Evolutionary conservation across 805 yeast species (phyloP), one percentile per base, ranked within the genome.

Genomic region (Kazachstania taianensis): DNA sequence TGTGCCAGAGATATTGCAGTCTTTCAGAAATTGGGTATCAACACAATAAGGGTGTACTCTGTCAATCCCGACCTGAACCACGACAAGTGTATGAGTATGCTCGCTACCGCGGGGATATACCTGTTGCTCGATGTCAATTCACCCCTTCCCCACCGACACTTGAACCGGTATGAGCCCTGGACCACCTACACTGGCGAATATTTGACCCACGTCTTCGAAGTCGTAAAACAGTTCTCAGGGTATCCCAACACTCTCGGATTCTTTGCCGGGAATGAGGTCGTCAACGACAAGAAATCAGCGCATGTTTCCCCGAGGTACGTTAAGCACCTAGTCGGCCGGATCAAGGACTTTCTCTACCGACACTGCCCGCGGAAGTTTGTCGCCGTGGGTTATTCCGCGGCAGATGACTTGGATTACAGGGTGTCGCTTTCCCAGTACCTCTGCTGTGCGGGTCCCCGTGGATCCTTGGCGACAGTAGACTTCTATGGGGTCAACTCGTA

Each of bases 321-420:
- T 29, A 84, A 85, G 49, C 86, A 83, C 0, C 69, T 87, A 20
- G 66, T 85, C 5, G 66, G 89, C 33, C 96, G 89, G 59, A 71
- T 89, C 64, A 87, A 87, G 56, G 61, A 62, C 20, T 89, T 81
- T 53, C 76, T 84, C 41, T 53, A 61, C 7, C 48, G 54, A 19
- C 73, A 83, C 48, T 59, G 75, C 3, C 70, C 75, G 2, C 69
- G 98, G 37, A 50, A 51, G 10, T n/a, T n/a, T n/a, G 72, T 89
- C 13, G 97, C 97, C 1, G 83, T 89, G 25, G 97, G 97, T 1
- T 89, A 89, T 56, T 85, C 96, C 0, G 96, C 97, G 0, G 97
- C 96, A 1, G 97, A 89, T 60, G 96, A 87, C 51, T 67, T 87
- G 41, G 60, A 67, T 35, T 87, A 73, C 58, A 67, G 97, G 49